A percentile compares a stretch with the other conserved stretches of the same genome.
phyloP scores from a whole-genome alignment of 176 grass and related monocot species.

The Triticum dicoccoides region DNA sequence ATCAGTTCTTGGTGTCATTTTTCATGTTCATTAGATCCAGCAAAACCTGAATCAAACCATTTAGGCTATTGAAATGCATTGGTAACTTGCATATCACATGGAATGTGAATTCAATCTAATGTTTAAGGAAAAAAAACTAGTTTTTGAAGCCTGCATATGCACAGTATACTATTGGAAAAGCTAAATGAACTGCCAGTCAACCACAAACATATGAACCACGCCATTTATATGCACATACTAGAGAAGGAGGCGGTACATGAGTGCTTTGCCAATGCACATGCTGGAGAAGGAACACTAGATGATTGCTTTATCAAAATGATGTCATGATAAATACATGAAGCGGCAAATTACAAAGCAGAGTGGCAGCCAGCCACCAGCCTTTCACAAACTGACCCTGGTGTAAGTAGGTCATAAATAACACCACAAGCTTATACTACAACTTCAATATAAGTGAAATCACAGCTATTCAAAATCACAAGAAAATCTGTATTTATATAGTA shows the following conservation, averaged over 20 bases:
- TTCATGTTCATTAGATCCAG: neutral
- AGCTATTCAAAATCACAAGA: too few species aligned
- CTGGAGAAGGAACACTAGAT: neutral
- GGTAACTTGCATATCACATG: neutral
- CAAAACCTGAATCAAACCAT: neutral
- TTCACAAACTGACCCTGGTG: neutral
- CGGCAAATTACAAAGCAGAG: neutral
- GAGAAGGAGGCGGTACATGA: neutral
- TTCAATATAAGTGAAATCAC: neutral
- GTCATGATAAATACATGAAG: neutral
- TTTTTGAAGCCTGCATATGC: neutral
- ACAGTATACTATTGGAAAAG: neutral
- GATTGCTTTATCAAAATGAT: neutral
- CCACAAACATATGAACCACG: neutral
- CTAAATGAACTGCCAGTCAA: neutral
- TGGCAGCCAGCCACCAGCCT: neutral
- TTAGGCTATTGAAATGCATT: neutral
- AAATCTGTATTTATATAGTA: neutral
- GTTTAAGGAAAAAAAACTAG: neutral
- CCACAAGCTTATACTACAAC: neutral
- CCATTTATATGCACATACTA: neutral
- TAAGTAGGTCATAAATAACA: neutral
- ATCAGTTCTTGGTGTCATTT: neutral
- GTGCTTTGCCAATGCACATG: neutral
- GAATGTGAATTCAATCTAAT: neutral